Percentiles rank a stretch among this genome's conserved stretches.
Evolutionary conservation across 164 flowering plant species (phyloP).

Genomic region (Vitis rotundifolia): DNA sequence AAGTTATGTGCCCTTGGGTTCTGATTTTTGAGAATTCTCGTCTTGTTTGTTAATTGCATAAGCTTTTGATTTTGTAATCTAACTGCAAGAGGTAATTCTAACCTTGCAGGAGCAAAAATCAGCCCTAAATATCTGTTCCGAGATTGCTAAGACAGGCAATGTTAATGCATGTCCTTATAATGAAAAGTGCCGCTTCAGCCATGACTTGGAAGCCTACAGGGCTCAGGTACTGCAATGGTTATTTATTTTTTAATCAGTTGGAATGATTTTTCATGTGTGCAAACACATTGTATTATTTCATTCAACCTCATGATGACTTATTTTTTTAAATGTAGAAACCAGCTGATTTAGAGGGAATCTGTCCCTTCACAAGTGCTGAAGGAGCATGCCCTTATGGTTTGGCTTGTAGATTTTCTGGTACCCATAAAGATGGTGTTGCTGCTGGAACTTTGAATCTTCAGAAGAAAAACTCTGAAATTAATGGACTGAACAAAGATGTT

Average conservation of each 20-base stretch:
- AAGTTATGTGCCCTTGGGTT: neutral
- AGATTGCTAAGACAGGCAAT: conserved; percentile 69
- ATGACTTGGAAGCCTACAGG: conserved; percentile 80
- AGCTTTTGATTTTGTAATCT: neutral
- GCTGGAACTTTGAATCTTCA: conserved; percentile 16
- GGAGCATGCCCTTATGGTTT: conserved; percentile 81
- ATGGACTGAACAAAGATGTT: conserved; percentile 77
- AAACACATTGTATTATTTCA: too few species aligned
- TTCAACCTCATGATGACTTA: neutral
- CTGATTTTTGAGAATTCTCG: neutral
- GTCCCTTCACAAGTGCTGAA: conserved; percentile 63
- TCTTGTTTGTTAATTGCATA: neutral
- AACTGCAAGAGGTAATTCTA: neutral
- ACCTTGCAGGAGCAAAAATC: conserved; percentile 67
- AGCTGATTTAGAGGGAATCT: conserved; percentile 73
- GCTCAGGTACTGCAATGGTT: conserved; percentile 50
- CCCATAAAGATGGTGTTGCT: conserved; percentile 48
- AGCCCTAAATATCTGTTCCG: conserved; percentile 62
- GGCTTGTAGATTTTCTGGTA: conserved; percentile 77
- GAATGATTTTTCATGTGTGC: neutral
- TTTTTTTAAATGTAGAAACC: conserved; percentile 60
- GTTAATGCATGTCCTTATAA: conserved; percentile 60
- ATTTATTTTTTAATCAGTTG: neutral
- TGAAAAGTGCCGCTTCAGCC: conserved; percentile 79
- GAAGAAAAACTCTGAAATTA: conserved; percentile 56